Percentiles rank a stretch among this genome's conserved stretches.
Evolutionary conservation across 2,329 filamentous ascomycete genomes (phyloP).

Genomic region (Catunica adiposa): DNA sequence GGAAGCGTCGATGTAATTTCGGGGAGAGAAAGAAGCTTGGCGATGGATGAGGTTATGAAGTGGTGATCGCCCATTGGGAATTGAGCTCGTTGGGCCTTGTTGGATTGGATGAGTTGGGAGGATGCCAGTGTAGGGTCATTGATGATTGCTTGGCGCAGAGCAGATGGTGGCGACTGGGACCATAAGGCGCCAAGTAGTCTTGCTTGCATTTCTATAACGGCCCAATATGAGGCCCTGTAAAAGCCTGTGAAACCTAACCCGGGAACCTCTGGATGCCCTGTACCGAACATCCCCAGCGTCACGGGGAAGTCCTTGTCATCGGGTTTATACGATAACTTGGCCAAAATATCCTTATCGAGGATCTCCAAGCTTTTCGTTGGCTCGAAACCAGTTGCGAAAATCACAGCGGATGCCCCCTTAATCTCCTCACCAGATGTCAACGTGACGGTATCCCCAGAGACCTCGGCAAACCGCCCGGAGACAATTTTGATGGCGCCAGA

Average conservation of each 20-base stretch:
- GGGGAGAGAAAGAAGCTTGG: slow-evolving; percentile 34
- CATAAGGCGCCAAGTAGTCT: slow-evolving; percentile 48
- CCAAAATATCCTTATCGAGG: slow-evolving; percentile 38
- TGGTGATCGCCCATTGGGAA: slow-evolving; percentile 75
- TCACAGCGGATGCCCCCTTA: slow-evolving; percentile 44
- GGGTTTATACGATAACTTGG: slow-evolving; percentile 40
- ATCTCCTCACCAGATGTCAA: slow-evolving; percentile 24
- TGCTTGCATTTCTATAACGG: slow-evolving; percentile 75
- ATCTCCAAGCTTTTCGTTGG: slow-evolving; percentile 47
- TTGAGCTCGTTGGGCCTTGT: slow-evolving; percentile 39
- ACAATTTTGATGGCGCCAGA: slow-evolving; percentile 39
- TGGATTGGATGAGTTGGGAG: slow-evolving; percentile 32
- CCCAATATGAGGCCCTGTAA: slow-evolving; percentile 75
- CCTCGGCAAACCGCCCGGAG: slow-evolving; percentile 28
- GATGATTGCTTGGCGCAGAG: not conserved
- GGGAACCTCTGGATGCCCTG: slow-evolving; percentile 41
- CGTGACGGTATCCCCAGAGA: slow-evolving; percentile 24
- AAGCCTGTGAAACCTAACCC: slow-evolving; percentile 66
- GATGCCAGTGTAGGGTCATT: slow-evolving; percentile 26
- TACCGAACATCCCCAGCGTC: slow-evolving; percentile 51
- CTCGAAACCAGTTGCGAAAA: slow-evolving; percentile 63
- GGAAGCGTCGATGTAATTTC: not conserved
- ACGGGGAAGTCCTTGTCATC: slow-evolving; percentile 40
- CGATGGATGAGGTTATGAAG: slow-evolving; percentile 57
- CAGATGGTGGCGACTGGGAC: slow-evolving; percentile 21